Base-by-base conservation (phyloP, 345 rosid genomes). In the Eucalyptus microcorys region DNA sequence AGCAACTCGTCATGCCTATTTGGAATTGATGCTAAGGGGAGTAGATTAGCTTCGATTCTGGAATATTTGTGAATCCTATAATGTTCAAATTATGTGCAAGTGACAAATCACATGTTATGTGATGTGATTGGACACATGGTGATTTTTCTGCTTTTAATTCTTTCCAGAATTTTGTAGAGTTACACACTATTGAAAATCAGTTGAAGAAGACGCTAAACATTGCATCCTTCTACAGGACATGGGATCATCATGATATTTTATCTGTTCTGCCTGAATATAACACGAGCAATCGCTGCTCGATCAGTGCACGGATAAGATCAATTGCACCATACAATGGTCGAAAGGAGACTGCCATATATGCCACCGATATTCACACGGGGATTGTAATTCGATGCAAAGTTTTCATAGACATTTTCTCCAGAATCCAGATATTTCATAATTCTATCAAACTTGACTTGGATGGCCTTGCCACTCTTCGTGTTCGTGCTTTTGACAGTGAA, bases 341-440 rank as follows among this genome's bases (percentile, higher is more conserved):
- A 89, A 96, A 96, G 90, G 99, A 97, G 91, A 97, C 99, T 50
- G 98, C 99, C 5, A 95, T 97, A 89, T 97, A 96, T 92, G 99
- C 99, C 86, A 94, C 97, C 88, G 99, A 97, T 90, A 88, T 91
- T 43, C 90, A 92, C 64, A 95, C 97, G 3, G 99, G 99, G 90
- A 92, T 92, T 91, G 97, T 97, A 87, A 95, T 97, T 91, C 99
- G 99, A 80, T 97, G 99, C 96, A 97, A 96, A 91, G 99, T 97
- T 86, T 97, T 97, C 86, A 96, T 97, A 90, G 99, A 97, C 91
- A 96, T 91, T 80, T 94, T 97, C 91, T 95, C 97, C 42, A 94
- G 99, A 92, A 95, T 97, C 66, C 98, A 95, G 94, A 97, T 97
- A 89, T 97, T 96, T 92, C 99, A 97, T 88, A 96, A 94, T 87